phyloP scores from a whole-genome alignment of 2,329 filamentous ascomycete species.

The Falciphora oryzae region DNA sequence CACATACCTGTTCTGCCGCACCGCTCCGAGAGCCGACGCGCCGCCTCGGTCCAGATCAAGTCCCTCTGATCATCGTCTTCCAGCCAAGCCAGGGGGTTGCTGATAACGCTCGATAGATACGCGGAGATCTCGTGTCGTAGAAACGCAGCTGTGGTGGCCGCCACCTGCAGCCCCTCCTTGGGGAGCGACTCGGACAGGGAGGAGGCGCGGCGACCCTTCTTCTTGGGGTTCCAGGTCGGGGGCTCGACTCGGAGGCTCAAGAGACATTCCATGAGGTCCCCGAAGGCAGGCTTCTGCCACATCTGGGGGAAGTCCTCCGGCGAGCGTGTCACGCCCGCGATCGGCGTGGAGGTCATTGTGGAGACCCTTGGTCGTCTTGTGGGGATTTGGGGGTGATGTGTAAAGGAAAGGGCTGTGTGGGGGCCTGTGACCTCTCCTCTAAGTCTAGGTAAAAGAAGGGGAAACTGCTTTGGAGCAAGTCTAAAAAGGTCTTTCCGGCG shows the following conservation, averaged over 20 bases:
- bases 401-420: no score
- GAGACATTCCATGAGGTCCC: slow-evolving; percentile 60
- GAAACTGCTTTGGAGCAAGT: no score
- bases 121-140: slow-evolving; percentile 46
- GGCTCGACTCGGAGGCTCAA: slow-evolving; percentile 60
- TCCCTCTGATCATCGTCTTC: slow-evolving; percentile 60
- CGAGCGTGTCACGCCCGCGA: slow-evolving; percentile 12
- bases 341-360: neutral
- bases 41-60: slow-evolving; percentile 70
- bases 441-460: neutral
- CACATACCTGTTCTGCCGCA: slow-evolving; percentile 66
- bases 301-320: slow-evolving; percentile 70
- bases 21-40: slow-evolving; percentile 73
- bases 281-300: slow-evolving; percentile 66
- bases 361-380: no score
- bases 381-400: no score
- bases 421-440: no score
- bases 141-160: neutral
- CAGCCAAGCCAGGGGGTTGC: slow-evolving; percentile 64
- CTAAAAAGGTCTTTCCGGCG: no score
- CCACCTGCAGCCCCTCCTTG: neutral
- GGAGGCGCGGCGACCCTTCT: neutral
- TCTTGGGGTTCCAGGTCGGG: slow-evolving; percentile 56
- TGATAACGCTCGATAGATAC: slow-evolving; percentile 66
- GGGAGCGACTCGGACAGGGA: neutral